phyloP scores from a whole-genome alignment of 1,284 basidiomycete species.

The Volvariella volvacea region DNA sequence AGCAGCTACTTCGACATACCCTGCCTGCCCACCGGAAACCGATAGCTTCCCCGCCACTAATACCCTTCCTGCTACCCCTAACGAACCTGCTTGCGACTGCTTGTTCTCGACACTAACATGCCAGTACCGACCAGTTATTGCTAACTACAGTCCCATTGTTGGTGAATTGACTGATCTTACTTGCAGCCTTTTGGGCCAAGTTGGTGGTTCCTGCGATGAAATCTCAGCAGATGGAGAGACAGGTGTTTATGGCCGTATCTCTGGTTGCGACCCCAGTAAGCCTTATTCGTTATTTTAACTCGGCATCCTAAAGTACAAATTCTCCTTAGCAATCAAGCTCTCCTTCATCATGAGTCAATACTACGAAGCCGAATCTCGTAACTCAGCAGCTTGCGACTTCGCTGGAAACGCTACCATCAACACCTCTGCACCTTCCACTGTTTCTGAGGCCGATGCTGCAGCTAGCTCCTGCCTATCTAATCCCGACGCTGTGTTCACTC shows the following conservation, averaged over 20 bases:
- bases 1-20: conserved; percentile 49
- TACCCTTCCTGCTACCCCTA: conserved; percentile 79
- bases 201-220: conserved; percentile 56
- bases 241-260: conserved; percentile 72
- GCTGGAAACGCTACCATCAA: conserved; percentile 80
- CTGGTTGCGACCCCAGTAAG: conserved; percentile 70
- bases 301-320: conserved; percentile 9
- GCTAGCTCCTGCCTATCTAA: conserved; percentile 68
- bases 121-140: conserved; percentile 56
- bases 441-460: conserved; percentile 50
- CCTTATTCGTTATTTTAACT: conserved; percentile 15
- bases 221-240: conserved; percentile 69
- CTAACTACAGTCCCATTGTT: conserved; percentile 60
- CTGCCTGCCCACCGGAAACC: conserved; percentile 60
- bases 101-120: conserved; percentile 66
- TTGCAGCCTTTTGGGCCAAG: conserved; percentile 64
- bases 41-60: conserved; percentile 58
- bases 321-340: conserved; percentile 57
- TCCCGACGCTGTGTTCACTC: conserved; percentile 64
- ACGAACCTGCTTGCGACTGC: conserved; percentile 74
- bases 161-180: conserved; percentile 64
- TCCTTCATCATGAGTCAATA: conserved; percentile 81
- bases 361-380: conserved; percentile 60
- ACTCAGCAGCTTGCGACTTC: conserved; percentile 66
- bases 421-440: conserved; percentile 42